These are phyloP conservation scores for Xylariaceae sp. DNA, from an alignment of 2,329 filamentous ascomycete species.

Conservation along the genomic window DNA sequence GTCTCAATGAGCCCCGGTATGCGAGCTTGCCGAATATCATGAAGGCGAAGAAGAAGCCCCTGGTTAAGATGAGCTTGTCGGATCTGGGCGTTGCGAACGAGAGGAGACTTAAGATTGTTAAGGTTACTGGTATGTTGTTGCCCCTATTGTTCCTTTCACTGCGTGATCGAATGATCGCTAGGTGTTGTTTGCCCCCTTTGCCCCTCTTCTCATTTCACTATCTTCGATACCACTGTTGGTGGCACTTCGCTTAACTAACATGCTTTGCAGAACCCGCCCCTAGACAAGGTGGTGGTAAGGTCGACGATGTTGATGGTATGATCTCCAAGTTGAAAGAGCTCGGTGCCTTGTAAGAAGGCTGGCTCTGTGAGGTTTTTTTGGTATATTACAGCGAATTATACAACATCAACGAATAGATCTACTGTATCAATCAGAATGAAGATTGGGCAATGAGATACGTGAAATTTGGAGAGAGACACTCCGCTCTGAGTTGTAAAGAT, in stretches of 20 bases:
- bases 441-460: background rate
- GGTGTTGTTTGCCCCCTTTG: background rate
- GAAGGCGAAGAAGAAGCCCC: slow-evolving; percentile 99
- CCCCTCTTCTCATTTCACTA: background rate
- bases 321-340: slow-evolving; percentile 92
- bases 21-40: slow-evolving; percentile 97
- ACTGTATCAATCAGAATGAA: slow-evolving; percentile 8
- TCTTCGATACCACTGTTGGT: background rate
- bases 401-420: background rate
- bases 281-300: slow-evolving; percentile 90
- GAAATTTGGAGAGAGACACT: background rate
- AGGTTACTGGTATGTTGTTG: slow-evolving; percentile 67
- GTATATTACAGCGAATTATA: slow-evolving; percentile 1
- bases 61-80: slow-evolving; percentile 82
- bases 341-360: slow-evolving; percentile 65
- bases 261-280: slow-evolving; percentile 66
- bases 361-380: background rate
- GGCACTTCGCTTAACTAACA: slow-evolving; percentile 8
- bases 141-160: background rate
- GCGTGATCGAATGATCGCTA: background rate
- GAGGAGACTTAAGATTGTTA: slow-evolving; percentile 79
- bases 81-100: slow-evolving; percentile 75
- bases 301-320: slow-evolving; percentile 94
- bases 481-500: too few species aligned
- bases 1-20: slow-evolving; percentile 92